Evolutionary conservation across 2,329 filamentous ascomycete species (phyloP), one percentile per base, ranked within the genome.

Genomic region (Ophiostoma himal-ulmi): DNA sequence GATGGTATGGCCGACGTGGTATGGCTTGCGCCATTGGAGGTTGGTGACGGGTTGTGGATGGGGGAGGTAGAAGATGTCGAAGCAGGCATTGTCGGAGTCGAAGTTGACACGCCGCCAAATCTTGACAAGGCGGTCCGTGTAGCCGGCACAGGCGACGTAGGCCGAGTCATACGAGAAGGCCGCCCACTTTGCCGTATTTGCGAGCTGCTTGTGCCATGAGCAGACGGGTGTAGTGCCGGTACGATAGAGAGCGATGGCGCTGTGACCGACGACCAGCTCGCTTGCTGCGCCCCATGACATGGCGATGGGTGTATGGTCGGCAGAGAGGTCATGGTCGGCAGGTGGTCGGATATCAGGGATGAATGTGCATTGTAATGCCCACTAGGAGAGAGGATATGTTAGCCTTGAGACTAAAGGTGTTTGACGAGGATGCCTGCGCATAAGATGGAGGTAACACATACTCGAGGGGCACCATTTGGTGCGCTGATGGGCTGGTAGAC

Each of bases 21-120:
- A 87, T 6, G 92, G 92, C 73, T 88, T 87, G 66, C 92, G 89
- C 96, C 96, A 99, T 77, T 94, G 89, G 72, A 97, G 81, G 72
- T 87, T 88, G 3, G 92, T 94, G n/a, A 99, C 88, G 0, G 89
- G 81, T 36, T 86, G 84, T 0, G 93, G 92, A 78, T 99, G 95
- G n/a, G 89, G 84, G 1, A 99, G 87, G 79, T 98, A 98, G 37
- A 89, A 89, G 75, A 96, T 89, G 76, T 98, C 94, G 79, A 98
- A 98, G 70, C 91, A 86, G 54, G 93, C 90, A 75, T 96, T 91
- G 71, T 93, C 90, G 0, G 88, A 86, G 17, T 93, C 93, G 77
- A 94, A 97, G 10, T 91, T 91, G 34, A 96, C 82, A 69, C 94
- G 87, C 73, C 93, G 88, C 95, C 96, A 99, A 75, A 98, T 86